Evolutionary conservation across 169 alveolate genomes (phyloP).

Genomic region (Cryptosporidium felis): DNA sequence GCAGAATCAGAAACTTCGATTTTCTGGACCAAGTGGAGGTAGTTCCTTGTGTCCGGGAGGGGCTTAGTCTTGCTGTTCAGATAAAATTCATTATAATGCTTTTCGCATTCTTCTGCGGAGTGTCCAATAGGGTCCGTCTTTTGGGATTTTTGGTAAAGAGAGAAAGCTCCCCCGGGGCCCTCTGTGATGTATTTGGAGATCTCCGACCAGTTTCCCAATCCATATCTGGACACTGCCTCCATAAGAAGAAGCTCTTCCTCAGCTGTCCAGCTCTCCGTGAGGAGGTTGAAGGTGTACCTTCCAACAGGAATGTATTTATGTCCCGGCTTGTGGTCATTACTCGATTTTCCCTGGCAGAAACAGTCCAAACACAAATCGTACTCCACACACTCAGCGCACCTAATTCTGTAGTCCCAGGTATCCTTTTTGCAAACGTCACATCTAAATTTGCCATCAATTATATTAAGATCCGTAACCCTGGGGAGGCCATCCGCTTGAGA

Average conservation of each 20-base stretch:
- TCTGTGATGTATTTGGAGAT: slow-evolving; percentile 68
- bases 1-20: background rate
- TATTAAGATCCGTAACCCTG: slow-evolving; percentile 13
- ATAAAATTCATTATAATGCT: slow-evolving; percentile 80
- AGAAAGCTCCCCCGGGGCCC: slow-evolving; percentile 58
- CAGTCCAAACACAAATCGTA: slow-evolving; percentile 87
- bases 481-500: background rate
- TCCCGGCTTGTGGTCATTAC: slow-evolving; percentile 79
- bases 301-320: slow-evolving; percentile 90
- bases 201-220: slow-evolving; percentile 89
- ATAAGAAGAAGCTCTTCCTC: slow-evolving; percentile 88
- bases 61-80: slow-evolving; percentile 84
- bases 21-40: slow-evolving; percentile 20
- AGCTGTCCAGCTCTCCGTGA: slow-evolving; percentile 87
- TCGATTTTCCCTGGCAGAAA: slow-evolving; percentile 86
- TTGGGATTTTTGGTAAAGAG: slow-evolving; percentile 41
- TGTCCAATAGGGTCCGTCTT: slow-evolving; percentile 37
- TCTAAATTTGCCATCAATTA: slow-evolving; percentile 68
- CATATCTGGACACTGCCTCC: slow-evolving; percentile 89
- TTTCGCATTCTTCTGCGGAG: slow-evolving; percentile 83
- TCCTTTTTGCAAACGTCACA: slow-evolving; percentile 66
- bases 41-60: slow-evolving; percentile 77
- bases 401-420: slow-evolving; percentile 76
- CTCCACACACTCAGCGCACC: slow-evolving; percentile 90
- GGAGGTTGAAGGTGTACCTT: slow-evolving; percentile 84